Conservation (phyloP, 805 yeast genomes). For the Pichia rugopelliculosa region DNA sequence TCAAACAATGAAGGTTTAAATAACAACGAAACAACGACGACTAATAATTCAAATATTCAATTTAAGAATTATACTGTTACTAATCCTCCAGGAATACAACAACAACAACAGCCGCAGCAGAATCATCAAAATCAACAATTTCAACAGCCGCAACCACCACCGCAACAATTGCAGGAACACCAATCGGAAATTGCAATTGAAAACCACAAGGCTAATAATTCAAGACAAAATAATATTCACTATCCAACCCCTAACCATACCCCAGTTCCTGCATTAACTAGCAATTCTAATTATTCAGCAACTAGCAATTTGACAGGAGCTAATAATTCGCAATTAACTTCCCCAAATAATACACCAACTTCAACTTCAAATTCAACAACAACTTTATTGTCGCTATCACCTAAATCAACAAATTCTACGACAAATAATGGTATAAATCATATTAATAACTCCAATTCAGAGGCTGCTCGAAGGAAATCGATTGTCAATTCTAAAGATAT, state of each 20-base stretch:
- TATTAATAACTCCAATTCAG: not conserved
- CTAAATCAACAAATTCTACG: not conserved
- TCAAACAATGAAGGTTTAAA: not conserved
- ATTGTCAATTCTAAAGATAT: not conserved
- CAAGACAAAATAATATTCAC: not conserved
- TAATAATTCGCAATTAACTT: not conserved
- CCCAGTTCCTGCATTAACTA: constrained; percentile 5
- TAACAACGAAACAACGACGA: not conserved
- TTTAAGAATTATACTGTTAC: constrained; percentile 20
- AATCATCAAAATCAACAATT: not conserved
- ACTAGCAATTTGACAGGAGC: no score
- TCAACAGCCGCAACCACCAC: constrained; percentile 1
- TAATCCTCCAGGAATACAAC: constrained; percentile 11
- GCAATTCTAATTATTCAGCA: not conserved
- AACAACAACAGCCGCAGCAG: not conserved
- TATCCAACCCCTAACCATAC: constrained; percentile 15
- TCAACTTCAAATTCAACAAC: not conserved
- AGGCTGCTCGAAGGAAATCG: not conserved
- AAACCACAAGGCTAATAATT: not conserved
- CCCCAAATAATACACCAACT: not conserved
- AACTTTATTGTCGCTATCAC: no score
- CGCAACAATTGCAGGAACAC: not conserved
- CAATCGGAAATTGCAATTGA: not conserved
- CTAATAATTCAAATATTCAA: constrained; percentile 7
- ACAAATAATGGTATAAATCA: not conserved